Base-by-base conservation (phyloP, 139 green algal species). In the Diplosphaera chodatii region DNA sequence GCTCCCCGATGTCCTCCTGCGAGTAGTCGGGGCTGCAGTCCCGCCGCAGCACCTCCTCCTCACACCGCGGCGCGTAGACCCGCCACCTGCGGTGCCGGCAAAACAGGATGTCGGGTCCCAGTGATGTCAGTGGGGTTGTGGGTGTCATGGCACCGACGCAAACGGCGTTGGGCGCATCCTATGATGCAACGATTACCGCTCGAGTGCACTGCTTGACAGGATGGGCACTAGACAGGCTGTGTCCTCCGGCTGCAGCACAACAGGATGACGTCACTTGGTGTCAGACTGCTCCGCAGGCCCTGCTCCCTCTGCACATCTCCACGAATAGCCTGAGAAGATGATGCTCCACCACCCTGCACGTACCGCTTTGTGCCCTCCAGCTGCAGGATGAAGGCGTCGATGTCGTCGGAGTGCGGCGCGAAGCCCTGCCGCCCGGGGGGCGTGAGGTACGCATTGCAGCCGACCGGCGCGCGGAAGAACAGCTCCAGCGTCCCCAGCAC, bases 361-460 rank as follows among this genome's bases (percentile, higher is more conserved):
- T n/a, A 87, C 34, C 59, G 29, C 74, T 88, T 87, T 29, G 40
- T 69, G 8, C 84, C 85, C 72, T 91, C 83, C 8, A 84, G 33
- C 72, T 91, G 86, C 32, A 89, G 76, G n/a, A 91, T 65, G 68
- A 88, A 87, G 18, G 80, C 86, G 63, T 91, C 86, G 48, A 91
- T 86, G 79, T 91, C 86, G 40, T 91, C 86, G 29, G 72, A 91
- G 73, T 91, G 86, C 20, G 86, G 83, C 3, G 84, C 77, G 73
- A 91, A 91, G 13, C 83, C 85, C 68, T 91, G 68, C 6, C 77
- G 81, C 40, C 72, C 69, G 13, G 80, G 13, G 0, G 86, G 86
- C 0, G 86, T 91, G 56, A 86, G 70, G 71, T 91, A 91, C 27
- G 68, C 70, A 70, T 91, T 91, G 76, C 86, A 87, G 32, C 86